Evolutionary conservation across 768 basidiomycete genomes (phyloP).

Genomic region (Suillus plorans): DNA sequence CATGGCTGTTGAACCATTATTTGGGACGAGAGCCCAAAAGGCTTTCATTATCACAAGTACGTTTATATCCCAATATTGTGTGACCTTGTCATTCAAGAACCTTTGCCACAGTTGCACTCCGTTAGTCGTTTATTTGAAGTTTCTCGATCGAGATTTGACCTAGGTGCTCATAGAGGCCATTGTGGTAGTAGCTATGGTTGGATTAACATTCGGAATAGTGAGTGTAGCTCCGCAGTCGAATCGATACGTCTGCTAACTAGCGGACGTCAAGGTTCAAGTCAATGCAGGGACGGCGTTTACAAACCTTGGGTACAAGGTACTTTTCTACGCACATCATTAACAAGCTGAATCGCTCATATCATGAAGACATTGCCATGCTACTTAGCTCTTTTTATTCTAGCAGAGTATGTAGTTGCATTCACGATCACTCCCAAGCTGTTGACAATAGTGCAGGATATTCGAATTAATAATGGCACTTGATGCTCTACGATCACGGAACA

Average conservation of each 20-base stretch:
- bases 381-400: constrained; percentile 78
- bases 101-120: constrained; percentile 46
- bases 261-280: constrained; percentile 46
- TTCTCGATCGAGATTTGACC: background rate
- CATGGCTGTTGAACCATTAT: constrained; percentile 72
- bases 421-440: background rate
- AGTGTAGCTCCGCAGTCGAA: constrained; percentile 20
- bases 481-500: constrained; percentile 76
- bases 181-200: constrained; percentile 74
- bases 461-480: constrained; percentile 80
- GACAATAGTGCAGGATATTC: constrained; percentile 55
- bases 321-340: background rate
- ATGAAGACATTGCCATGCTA: constrained; percentile 78
- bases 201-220: constrained; percentile 65
- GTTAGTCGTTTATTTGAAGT: constrained; percentile 43
- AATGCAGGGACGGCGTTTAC: constrained; percentile 20
- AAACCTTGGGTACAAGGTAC: constrained; percentile 52
- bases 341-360: constrained; percentile 14
- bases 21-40: constrained; percentile 71
- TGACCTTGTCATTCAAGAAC: constrained; percentile 9
- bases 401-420: constrained; percentile 52
- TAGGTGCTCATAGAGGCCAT: constrained; percentile 57
- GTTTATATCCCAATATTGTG: constrained; percentile 22
- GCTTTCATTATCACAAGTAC: constrained; percentile 72
- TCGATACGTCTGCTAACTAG: constrained; percentile 3